A percentile compares a stretch with the other conserved stretches of the same genome.
phyloP scores from a whole-genome alignment of 306 rosid genomes.

The Gastrolobium bilobum region DNA sequence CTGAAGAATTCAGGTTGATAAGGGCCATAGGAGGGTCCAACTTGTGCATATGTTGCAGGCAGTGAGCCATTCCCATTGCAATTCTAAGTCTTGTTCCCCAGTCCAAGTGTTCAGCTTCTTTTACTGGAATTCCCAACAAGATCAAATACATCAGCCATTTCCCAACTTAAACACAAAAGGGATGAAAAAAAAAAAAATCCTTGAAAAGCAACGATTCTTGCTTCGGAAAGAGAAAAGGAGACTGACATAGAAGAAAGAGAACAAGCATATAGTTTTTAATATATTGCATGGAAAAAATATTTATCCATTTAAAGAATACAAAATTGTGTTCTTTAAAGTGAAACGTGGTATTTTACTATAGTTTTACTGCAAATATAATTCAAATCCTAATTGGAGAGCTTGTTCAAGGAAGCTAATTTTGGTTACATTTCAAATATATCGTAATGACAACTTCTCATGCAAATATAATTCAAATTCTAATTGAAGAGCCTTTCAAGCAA shows the following conservation, averaged over 20 bases:
- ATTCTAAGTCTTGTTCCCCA: conserved; percentile 85
- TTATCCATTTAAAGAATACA: too few relatives aligned
- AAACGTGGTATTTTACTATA: too few relatives aligned
- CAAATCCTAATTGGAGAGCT: conserved; percentile 9
- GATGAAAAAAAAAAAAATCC: not conserved
- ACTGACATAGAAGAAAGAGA: not conserved
- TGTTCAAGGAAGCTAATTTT: not conserved
- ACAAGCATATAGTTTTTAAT: not conserved
- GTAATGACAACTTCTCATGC: not conserved
- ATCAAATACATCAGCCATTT: conserved; percentile 45
- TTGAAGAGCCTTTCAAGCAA: not conserved
- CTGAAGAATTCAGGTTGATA: conserved; percentile 67
- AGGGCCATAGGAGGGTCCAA: conserved; percentile 68
- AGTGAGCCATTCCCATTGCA: conserved; percentile 84
- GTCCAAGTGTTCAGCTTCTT: conserved; percentile 91
- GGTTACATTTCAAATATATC: not conserved
- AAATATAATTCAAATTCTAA: conserved; percentile 19
- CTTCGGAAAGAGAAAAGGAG: conserved; percentile 14
- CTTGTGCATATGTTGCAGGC: conserved; percentile 84
- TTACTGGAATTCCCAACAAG: conserved; percentile 63
- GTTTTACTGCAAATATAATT: not conserved
- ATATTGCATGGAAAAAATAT: too few relatives aligned
- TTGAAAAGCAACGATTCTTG: conserved; percentile 9
- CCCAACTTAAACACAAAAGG: conserved; percentile 17
- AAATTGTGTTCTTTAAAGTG: too few relatives aligned